phyloP scores from a whole-genome alignment of 1,284 basidiomycete species.

The Testicularia cyperi region DNA sequence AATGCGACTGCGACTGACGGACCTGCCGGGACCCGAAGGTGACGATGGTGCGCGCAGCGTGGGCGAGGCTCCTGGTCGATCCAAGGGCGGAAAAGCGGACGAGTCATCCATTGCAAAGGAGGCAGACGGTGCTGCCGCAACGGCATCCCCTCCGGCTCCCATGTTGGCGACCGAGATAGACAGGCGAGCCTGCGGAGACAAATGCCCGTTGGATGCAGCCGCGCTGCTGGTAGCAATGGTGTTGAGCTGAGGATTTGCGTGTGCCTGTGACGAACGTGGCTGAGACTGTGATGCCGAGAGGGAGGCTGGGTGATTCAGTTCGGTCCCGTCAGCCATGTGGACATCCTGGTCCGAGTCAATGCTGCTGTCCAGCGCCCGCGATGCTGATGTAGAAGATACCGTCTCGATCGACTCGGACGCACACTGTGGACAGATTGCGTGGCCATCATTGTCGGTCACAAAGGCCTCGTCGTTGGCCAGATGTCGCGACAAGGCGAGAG shows the following conservation, averaged over 20 bases:
- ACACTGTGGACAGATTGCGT: conserved; percentile 29
- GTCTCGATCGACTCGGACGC: conserved; percentile 8
- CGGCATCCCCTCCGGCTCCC: conserved; percentile 39
- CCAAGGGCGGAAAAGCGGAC: conserved; percentile 34
- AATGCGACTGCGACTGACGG: conserved; percentile 22
- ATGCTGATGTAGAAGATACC: neutral
- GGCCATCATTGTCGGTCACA: conserved; percentile 15
- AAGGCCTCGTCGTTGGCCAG: conserved; percentile 15
- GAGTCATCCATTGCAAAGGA: conserved; percentile 22
- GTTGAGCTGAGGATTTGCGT: too few species aligned
- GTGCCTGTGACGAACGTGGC: too few species aligned
- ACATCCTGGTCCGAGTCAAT: neutral
- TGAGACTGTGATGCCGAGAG: too few species aligned
- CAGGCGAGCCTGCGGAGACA: conserved; percentile 9
- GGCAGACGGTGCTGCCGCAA: neutral
- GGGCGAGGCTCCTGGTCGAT: conserved; percentile 15
- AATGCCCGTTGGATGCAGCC: neutral
- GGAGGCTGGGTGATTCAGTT: neutral
- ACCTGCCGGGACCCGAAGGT: conserved; percentile 5
- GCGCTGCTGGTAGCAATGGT: neutral
- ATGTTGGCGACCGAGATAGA: conserved; percentile 44
- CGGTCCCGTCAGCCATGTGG: neutral
- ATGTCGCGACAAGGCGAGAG: conserved; percentile 27
- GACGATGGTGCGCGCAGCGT: conserved; percentile 19
- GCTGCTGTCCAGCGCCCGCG: too few species aligned